Base-by-base conservation (phyloP, 2,329 filamentous ascomycete genomes). In the Zymoseptoria ardabiliae region DNA sequence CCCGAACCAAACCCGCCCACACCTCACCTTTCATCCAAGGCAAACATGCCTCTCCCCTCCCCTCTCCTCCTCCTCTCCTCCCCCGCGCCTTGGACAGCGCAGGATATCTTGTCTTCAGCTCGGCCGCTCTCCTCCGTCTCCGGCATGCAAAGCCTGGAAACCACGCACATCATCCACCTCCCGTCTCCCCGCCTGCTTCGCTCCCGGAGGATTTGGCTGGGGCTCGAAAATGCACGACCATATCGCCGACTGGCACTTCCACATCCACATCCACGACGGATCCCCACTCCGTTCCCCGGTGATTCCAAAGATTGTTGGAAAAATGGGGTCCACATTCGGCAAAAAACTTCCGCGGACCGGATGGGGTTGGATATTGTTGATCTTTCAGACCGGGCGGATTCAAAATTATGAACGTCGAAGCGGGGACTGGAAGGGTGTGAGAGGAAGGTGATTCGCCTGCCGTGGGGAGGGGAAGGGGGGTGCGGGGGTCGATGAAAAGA, bases 211-310 rank as follows among this genome's bases (percentile, higher is more conserved):
- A 2, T 58, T n/a, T n/a, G 55, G 53, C 5, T 60, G 21, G 60
- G n/a, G n/a, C n/a, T n/a, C n/a, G n/a, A n/a, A 62, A 17, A 54
- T 60, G 30, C 60, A 62, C 8, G 60, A 62, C 45, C n/a, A n/a
- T n/a, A 21, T 55, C 7, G 50, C 56, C 6, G 23, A 53, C 30
- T 65, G 57, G 51, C 56, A 58, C 13, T 56, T 30, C 22, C 53
- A 61, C 35, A 30, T 56, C 13, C 25, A 54, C 2, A 30, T 56
- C 13, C 25, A 54, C 2, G 20, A 28, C 22, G 30, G 30, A 54
- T 50, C 22, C 56, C 50, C 13, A 50, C 35, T n/a, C 22, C 35
- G 4, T 49, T 57, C 4, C n/a, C n/a, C n/a, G n/a, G n/a, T n/a
- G n/a, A n/a, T n/a, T 61, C 45, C 1, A n/a, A 22, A 10, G 50